These are phyloP conservation scores for Phoenix dactylifera DNA, from an alignment of 176 grass and related monocot species.

Conservation along the genomic window DNA sequence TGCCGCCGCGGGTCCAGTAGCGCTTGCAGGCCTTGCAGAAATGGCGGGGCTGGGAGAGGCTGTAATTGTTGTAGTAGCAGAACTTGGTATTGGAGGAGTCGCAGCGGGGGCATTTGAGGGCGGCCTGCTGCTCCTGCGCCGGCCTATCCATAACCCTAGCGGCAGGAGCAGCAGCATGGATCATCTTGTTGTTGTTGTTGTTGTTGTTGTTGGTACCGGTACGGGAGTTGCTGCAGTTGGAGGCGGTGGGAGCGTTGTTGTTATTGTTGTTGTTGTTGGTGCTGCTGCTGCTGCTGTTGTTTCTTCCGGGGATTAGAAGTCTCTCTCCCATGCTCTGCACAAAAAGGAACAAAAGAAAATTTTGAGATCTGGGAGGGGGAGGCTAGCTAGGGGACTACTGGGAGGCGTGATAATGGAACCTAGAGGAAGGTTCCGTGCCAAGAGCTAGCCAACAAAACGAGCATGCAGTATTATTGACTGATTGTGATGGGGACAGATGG, in stretches of 20 bases:
- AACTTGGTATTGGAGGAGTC: conserved; percentile 97
- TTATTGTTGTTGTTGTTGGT: background rate
- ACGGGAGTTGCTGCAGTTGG: background rate
- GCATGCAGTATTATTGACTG: conserved; percentile 21
- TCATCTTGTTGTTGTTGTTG: conserved; percentile 2
- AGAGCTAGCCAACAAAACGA: conserved; percentile 21
- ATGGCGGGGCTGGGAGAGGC: conserved; percentile 48
- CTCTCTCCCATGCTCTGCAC: conserved; percentile 12
- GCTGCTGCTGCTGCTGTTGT: background rate
- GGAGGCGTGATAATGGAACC: conserved; percentile 3
- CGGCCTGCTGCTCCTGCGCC: background rate
- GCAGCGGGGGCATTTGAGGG: conserved; percentile 63
- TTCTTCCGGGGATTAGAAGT: background rate
- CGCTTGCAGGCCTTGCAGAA: conserved; percentile 22
- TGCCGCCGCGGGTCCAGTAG: conserved; percentile 18
- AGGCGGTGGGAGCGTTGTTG: no score
- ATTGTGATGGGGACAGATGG: background rate
- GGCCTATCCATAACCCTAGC: conserved; percentile 5
- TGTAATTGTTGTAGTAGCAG: conserved; percentile 99
- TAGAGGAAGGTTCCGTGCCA: conserved; percentile 16
- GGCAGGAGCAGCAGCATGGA: background rate
- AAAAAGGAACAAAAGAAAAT: background rate
- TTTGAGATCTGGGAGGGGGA: background rate
- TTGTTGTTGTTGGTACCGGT: background rate
- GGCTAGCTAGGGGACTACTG: background rate